Conservation (phyloP, 1,139 yeast species). For the Suhomyces chickasaworum region DNA sequence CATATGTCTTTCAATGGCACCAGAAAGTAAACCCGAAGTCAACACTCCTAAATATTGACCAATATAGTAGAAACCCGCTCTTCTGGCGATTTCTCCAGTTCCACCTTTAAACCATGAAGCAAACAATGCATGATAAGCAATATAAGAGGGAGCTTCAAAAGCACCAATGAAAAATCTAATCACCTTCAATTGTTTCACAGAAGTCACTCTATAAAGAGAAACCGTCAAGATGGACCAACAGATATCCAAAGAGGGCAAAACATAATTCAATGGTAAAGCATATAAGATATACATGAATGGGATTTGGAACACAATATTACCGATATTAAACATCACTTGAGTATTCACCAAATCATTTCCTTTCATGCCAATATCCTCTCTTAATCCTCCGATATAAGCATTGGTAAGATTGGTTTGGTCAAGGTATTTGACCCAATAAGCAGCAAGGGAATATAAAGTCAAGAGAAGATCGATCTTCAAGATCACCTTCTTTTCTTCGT, state of each 20-base stretch:
- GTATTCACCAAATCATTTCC: slow-evolving; percentile 70
- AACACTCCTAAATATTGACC: slow-evolving; percentile 64
- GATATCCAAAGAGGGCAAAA: slow-evolving; percentile 59
- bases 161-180: slow-evolving; percentile 63
- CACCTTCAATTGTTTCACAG: slow-evolving; percentile 53
- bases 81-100: slow-evolving; percentile 57
- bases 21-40: slow-evolving; percentile 65
- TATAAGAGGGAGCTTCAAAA: slow-evolving; percentile 62
- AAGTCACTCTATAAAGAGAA: slow-evolving; percentile 49
- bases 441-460: slow-evolving; percentile 59
- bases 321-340: slow-evolving; percentile 58
- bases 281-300: slow-evolving; percentile 49
- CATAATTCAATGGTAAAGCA: slow-evolving; percentile 54
- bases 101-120: slow-evolving; percentile 59
- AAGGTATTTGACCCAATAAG: slow-evolving; percentile 71
- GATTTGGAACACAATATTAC: slow-evolving; percentile 58
- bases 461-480: slow-evolving; percentile 63
- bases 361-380: slow-evolving; percentile 57
- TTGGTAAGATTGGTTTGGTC: slow-evolving; percentile 63
- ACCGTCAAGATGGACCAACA: slow-evolving; percentile 71
- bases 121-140: slow-evolving; percentile 61
- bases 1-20: slow-evolving; percentile 54
- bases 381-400: slow-evolving; percentile 71
- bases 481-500: slow-evolving; percentile 56
- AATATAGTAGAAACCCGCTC: slow-evolving; percentile 61